A percentile compares a stretch with the other conserved stretches of the same genome.
Evolutionary conservation across 441 rosid species (phyloP).

Genomic region (Populus hybrid): DNA sequence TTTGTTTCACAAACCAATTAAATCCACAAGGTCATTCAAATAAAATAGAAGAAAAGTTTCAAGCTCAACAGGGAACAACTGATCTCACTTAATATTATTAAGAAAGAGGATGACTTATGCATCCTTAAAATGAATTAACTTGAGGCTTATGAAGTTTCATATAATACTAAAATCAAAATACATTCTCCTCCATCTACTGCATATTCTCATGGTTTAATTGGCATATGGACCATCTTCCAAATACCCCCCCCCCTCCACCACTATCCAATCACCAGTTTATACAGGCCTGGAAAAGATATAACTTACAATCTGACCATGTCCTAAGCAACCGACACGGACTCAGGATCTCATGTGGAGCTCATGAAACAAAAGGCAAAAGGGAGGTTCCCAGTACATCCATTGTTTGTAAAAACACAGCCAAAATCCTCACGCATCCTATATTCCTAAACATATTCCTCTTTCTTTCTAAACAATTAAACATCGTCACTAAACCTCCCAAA

Average conservation of each 20-base stretch:
- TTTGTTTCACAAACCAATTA: neutral
- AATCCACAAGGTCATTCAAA: neutral
- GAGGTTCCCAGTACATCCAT: neutral
- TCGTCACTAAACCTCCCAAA: neutral
- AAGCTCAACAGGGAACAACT: neutral
- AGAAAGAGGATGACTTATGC: neutral
- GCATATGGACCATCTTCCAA: neutral
- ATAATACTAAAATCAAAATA: neutral
- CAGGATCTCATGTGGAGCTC: neutral
- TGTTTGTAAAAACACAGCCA: neutral
- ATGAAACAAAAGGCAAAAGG: neutral
- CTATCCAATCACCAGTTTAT: neutral
- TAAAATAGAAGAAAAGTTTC: neutral
- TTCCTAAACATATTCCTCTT: neutral
- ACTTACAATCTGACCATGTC: neutral
- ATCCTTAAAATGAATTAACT: neutral
- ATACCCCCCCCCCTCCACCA: neutral
- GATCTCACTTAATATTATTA: neutral
- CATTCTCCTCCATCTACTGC: neutral
- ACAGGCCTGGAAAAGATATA: neutral
- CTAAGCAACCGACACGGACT: neutral
- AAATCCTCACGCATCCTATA: neutral
- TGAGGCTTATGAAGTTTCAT: neutral
- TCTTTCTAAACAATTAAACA: neutral
- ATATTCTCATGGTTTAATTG: neutral